A percentile compares a stretch with the other conserved stretches of the same genome.
Evolutionary conservation across 768 basidiomycete genomes (phyloP).

Genomic region (Russula foetens): DNA sequence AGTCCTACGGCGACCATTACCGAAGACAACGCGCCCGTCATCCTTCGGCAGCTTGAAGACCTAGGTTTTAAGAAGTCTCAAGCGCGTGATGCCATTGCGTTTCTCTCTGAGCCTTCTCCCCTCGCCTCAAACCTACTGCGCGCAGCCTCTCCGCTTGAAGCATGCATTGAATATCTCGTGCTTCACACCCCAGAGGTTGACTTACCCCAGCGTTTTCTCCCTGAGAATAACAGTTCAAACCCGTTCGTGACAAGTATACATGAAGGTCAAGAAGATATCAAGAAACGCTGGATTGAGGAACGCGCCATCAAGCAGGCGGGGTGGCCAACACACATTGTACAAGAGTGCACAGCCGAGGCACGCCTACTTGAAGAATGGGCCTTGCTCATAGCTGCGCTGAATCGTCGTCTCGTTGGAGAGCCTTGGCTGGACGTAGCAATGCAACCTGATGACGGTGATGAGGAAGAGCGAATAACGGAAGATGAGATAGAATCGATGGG

Average conservation of each 20-base stretch:
- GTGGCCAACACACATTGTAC: conserved; percentile 67
- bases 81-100: conserved; percentile 43
- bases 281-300: conserved; percentile 72
- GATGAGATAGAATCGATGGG: conserved; percentile 34
- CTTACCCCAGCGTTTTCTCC: conserved; percentile 65
- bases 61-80: conserved; percentile 63
- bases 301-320: conserved; percentile 78
- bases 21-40: conserved; percentile 33
- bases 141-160: conserved; percentile 57
- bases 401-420: conserved; percentile 46
- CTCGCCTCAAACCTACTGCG: conserved; percentile 55
- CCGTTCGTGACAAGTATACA: conserved; percentile 62
- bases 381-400: conserved; percentile 46
- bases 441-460: not conserved
- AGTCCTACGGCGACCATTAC: conserved; percentile 29
- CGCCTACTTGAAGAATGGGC: conserved; percentile 42
- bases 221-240: conserved; percentile 54
- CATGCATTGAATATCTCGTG: conserved; percentile 78
- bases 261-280: conserved; percentile 53
- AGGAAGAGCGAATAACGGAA: conserved; percentile 33
- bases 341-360: conserved; percentile 37
- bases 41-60: conserved; percentile 47
- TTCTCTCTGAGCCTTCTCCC: conserved; percentile 48
- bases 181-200: conserved; percentile 83
- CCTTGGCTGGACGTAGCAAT: conserved; percentile 22